Evolutionary conservation across 331 rosid species (phyloP).

Genomic region (Spiraea crenata): DNA sequence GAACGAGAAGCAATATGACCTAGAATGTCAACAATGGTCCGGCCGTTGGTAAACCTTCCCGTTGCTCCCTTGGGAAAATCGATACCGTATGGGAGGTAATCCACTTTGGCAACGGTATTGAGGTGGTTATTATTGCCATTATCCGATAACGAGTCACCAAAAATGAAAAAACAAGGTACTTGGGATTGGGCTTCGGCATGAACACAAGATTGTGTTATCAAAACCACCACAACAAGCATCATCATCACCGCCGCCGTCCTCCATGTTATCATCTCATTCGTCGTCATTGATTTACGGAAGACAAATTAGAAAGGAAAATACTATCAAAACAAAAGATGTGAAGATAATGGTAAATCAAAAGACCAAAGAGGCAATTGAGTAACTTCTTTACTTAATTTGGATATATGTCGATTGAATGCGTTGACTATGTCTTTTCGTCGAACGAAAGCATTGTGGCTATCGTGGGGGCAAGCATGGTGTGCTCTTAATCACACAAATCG

Average conservation of each 20-base stretch:
- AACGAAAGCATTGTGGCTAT: neutral
- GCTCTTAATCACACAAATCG: neutral
- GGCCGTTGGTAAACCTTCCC: constrained; percentile 64
- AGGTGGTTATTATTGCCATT: constrained; percentile 55
- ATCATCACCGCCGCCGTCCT: neutral
- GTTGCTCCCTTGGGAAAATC: constrained; percentile 55
- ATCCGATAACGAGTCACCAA: constrained; percentile 69
- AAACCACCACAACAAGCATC: neutral
- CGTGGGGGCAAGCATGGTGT: neutral
- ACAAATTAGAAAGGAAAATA: too few species aligned
- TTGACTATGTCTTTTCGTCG: neutral
- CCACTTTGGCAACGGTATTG: constrained; percentile 30
- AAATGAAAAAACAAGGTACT: constrained; percentile 56
- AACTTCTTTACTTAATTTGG: too few species aligned
- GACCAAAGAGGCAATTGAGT: too few species aligned
- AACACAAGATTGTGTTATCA: constrained; percentile 6
- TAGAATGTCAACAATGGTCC: constrained; percentile 32
- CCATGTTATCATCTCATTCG: neutral
- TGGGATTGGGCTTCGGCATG: constrained; percentile 23
- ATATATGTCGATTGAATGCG: neutral
- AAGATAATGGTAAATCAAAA: too few species aligned
- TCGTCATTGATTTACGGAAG: neutral
- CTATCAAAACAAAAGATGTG: too few species aligned
- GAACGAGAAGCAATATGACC: neutral
- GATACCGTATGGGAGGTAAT: constrained; percentile 54